These are phyloP conservation scores for Boletus sp. DNA, from an alignment of 768 basidiomycete species.

Conservation along the genomic window DNA sequence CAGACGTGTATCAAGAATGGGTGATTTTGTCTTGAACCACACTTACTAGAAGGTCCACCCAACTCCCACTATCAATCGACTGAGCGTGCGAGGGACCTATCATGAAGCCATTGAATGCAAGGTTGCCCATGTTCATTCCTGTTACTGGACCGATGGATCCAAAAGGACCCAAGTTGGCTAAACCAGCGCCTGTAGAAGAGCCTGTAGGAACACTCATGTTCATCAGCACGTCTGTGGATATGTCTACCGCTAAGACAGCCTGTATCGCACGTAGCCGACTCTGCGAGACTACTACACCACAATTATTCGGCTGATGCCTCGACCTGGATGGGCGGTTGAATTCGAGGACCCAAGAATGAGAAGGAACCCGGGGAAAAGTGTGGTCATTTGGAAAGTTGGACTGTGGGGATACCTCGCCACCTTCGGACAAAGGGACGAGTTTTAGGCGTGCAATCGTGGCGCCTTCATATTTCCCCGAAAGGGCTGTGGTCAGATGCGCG, in stretches of 20 bases:
- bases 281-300: slow-evolving; percentile 72
- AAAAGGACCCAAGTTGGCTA: slow-evolving; percentile 27
- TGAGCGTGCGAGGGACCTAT: slow-evolving; percentile 24
- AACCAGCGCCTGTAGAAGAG: slow-evolving; percentile 11
- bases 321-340: slow-evolving; percentile 47
- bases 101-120: slow-evolving; percentile 25
- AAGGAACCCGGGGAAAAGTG: slow-evolving; percentile 23
- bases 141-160: slow-evolving; percentile 20
- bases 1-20: neutral
- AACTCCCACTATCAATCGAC: slow-evolving; percentile 21
- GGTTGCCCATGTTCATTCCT: slow-evolving; percentile 25
- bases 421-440: slow-evolving; percentile 33
- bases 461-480: slow-evolving; percentile 45
- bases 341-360: slow-evolving; percentile 64
- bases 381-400: slow-evolving; percentile 24
- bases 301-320: slow-evolving; percentile 40
- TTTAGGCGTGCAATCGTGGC: slow-evolving; percentile 55
- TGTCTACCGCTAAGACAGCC: slow-evolving; percentile 46
- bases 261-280: slow-evolving; percentile 73
- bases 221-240: slow-evolving; percentile 25
- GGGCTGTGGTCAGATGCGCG: slow-evolving; percentile 43
- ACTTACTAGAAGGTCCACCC: slow-evolving; percentile 34
- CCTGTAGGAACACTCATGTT: slow-evolving; percentile 17
- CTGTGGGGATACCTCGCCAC: slow-evolving; percentile 7
- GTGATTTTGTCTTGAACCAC: neutral